phyloP scores from a whole-genome alignment of 371 early-diverging fungal genomes.

The Mortierella sp. region DNA sequence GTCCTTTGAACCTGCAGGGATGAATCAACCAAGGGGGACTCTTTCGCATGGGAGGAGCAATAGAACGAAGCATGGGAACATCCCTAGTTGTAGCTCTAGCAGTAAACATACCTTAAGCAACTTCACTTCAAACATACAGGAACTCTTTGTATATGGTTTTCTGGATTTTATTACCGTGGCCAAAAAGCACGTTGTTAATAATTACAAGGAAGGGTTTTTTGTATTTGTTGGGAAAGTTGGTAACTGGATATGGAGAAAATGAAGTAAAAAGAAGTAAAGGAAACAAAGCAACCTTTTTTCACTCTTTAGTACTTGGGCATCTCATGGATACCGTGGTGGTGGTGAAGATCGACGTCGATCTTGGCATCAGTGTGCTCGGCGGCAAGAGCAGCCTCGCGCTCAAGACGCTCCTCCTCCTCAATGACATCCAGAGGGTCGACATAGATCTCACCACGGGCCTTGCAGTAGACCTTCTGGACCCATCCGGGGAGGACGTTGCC shows the following conservation, averaged over 20 bases:
- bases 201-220: background rate
- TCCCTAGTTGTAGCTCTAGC: no score
- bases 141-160: background rate
- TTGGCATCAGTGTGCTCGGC: conserved; percentile 40
- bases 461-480: conserved; percentile 50
- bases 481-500: conserved; percentile 42
- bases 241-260: background rate
- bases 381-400: conserved; percentile 51
- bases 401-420: conserved; percentile 55
- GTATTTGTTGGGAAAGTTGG: background rate
- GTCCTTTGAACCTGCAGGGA: no score
- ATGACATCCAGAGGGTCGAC: conserved; percentile 51
- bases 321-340: conserved; percentile 21
- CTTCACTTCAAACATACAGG: no score
- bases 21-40: no score
- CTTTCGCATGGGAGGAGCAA: no score
- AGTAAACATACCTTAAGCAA: no score
- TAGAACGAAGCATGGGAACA: no score
- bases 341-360: conserved; percentile 29
- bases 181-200: conserved; percentile 12
- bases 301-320: conserved; percentile 45
- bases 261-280: background rate
- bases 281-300: background rate
- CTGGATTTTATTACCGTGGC: conserved; percentile 9
- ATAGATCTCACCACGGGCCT: conserved; percentile 37